Evolutionary conservation across 352 stramenopile species (phyloP).

Genomic region (Globisporangium rhizosaccharum): DNA sequence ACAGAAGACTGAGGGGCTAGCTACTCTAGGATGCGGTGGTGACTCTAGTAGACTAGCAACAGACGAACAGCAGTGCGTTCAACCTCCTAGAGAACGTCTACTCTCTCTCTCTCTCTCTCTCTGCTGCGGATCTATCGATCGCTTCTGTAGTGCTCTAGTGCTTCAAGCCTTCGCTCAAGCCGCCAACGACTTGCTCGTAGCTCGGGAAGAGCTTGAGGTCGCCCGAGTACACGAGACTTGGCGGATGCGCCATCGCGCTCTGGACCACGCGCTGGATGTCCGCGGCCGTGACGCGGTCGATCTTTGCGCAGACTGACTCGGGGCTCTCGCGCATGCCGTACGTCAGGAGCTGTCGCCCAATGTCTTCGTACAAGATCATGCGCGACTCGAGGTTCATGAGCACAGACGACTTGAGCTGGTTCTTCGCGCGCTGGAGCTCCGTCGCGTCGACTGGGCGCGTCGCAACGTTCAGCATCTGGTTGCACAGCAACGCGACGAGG

Average conservation of each 20-base stretch:
- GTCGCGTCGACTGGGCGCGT: slow-evolving; percentile 63
- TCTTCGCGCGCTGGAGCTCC: slow-evolving; percentile 95
- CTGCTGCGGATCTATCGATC: neutral
- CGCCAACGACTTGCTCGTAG: slow-evolving; percentile 78
- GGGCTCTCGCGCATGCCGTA: slow-evolving; percentile 92
- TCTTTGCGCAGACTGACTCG: slow-evolving; percentile 83
- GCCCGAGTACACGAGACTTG: slow-evolving; percentile 82
- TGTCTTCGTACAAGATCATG: slow-evolving; percentile 99
- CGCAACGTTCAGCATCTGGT: slow-evolving; percentile 90
- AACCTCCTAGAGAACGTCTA: too few species aligned
- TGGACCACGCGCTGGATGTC: slow-evolving; percentile 82
- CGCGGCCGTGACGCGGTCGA: slow-evolving; percentile 81
- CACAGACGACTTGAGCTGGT: slow-evolving; percentile 99
- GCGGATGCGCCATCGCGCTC: slow-evolving; percentile 66
- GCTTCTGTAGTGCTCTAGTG: neutral
- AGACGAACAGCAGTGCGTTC: too few species aligned
- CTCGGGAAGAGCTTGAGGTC: slow-evolving; percentile 72
- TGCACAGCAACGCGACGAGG: slow-evolving; percentile 89
- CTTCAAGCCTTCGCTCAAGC: slow-evolving; percentile 62
- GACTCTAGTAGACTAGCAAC: too few species aligned
- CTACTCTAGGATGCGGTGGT: too few species aligned
- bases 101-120: too few species aligned
- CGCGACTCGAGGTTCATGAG: slow-evolving; percentile 98
- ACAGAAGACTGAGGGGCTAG: neutral
- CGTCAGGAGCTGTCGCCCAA: slow-evolving; percentile 96